Percentiles rank a stretch among this genome's conserved stretches.
phyloP scores from a whole-genome alignment of 768 basidiomycete species.

The Amyloporia xantha region DNA sequence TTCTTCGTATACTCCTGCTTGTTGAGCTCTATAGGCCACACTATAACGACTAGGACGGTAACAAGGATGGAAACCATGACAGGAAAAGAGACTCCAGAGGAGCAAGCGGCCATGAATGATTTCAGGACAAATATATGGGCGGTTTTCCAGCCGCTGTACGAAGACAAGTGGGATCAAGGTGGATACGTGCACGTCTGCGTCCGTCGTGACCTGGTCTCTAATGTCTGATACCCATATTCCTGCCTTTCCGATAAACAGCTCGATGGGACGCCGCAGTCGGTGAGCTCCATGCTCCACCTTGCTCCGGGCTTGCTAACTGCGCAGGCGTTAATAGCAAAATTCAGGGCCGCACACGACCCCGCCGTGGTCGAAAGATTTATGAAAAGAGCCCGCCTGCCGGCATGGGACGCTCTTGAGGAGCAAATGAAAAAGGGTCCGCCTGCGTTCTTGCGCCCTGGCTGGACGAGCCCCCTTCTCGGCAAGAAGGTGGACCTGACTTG shows the following conservation, averaged over 20 bases:
- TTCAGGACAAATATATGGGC: conserved; percentile 21
- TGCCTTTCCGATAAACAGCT: neutral
- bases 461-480: conserved; percentile 24
- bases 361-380: conserved; percentile 20
- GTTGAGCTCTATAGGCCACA: no score
- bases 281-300: conserved; percentile 9
- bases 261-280: conserved; percentile 21
- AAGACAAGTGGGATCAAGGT: conserved; percentile 26
- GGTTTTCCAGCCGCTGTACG: conserved; percentile 23
- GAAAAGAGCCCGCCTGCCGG: conserved; percentile 18
- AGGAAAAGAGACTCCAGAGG: conserved; percentile 14
- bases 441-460: conserved; percentile 25
- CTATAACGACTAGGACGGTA: no score
- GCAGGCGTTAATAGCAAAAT: conserved; percentile 13
- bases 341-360: conserved; percentile 19
- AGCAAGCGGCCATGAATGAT: conserved; percentile 21
- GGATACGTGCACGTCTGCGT: neutral
- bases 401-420: conserved; percentile 22
- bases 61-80: neutral
- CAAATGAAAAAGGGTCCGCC: conserved; percentile 24
- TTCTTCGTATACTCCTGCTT: no score
- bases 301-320: neutral
- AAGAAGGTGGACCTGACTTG: conserved; percentile 21
- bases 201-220: neutral
- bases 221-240: neutral